Base-by-base conservation (phyloP, 768 basidiomycete genomes). In the Hericium alpestre region DNA sequence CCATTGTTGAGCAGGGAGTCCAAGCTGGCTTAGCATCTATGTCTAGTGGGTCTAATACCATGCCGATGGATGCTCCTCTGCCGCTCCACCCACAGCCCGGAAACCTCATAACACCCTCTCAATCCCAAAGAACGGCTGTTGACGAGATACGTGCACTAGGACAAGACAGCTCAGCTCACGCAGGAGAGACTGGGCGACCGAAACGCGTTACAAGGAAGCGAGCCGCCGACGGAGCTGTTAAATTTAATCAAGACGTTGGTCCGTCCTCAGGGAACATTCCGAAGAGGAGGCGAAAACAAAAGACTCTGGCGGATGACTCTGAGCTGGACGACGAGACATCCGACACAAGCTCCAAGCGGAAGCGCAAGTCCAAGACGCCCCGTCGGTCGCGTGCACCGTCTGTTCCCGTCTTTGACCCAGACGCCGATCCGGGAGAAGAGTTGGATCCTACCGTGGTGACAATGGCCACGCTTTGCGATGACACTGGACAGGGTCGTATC, bases 371-470 rank as follows among this genome's bases (percentile, higher is more conserved):
- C 49, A 64, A 55, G 13, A 23, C 38, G n/a, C 38, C 57, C 18
- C 62, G 64, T 13, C 65, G 64, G 54, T 63, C 66, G 48, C 62
- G 65, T 12, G 59, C 64, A 27, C 53, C 79, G 2, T 78, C 80
- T 8, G 71, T 78, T 7, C 81, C 82, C 15, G 75, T 73, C 0
- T 84, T 80, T 59, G 81, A 84, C 65, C 72, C 77, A 23, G 73
- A 76, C 54, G 81, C 80, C 0, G 79, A 81, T 65, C 83, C 86
- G 4, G 87, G 87, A 20, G 87, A 87, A 65, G 83, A 86, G 38
- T 71, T 91, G 50, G 89, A 91, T 61, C 89, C 89, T n/a, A 90
- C 88, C 0, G 73, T 79, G 8, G 73, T 87, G n/a, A 90, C 88
- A 5, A 91, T 91, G 89, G 86, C 87, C 15, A 69, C 81, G 0